Base-by-base conservation (phyloP, 148 eudicot genomes). In the Tetragonia tetragonoides region DNA sequence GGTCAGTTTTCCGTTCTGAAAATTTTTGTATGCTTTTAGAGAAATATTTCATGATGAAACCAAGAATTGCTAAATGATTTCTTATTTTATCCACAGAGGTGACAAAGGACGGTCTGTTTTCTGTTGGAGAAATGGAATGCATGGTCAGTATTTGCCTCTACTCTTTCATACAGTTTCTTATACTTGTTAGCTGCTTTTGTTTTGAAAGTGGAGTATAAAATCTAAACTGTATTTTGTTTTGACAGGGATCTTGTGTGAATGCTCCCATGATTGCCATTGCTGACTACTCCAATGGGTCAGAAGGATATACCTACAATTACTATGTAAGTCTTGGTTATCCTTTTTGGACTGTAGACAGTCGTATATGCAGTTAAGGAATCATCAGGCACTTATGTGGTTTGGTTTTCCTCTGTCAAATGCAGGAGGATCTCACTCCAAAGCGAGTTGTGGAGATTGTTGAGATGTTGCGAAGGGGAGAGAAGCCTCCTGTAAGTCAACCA, bases 121-220 rank as follows among this genome's bases (percentile, higher is more conserved):
- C 99, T 81, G 98, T 95, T 75, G 99, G 99, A 82, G 98, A 95
- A 85, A 95, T 95, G 98, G 99, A 95, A 81, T 95, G 98, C 93
- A 95, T 93, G 98, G 99, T 91, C 62, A 80, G 61, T 65, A 38
- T 3, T 14, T 44, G 42, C 34, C 46, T 21, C 24, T 47, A 11
- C n/a, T 41, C 47, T 71, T 73, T 54, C 14, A 18, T 39, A 61
- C 72, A 61, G 10, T 44, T 76, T 81, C 40, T 39, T 64, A 14
- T 47, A 17, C 38, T 18, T 66, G 1, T 59, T 28, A 24, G 67
- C 57, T 70, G 12, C 20, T 51, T 56, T 11, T 62, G 68, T 62
- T 62, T 59, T 51, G 42, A 12, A 47, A 21, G 49, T 77, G 39
- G 61, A 73, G 60, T 39, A 59, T 37, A 64, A 68, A 38, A 66